Evolutionary conservation across 2,329 filamentous ascomycete species (phyloP).

Genomic region (Zalaria obscura): DNA sequence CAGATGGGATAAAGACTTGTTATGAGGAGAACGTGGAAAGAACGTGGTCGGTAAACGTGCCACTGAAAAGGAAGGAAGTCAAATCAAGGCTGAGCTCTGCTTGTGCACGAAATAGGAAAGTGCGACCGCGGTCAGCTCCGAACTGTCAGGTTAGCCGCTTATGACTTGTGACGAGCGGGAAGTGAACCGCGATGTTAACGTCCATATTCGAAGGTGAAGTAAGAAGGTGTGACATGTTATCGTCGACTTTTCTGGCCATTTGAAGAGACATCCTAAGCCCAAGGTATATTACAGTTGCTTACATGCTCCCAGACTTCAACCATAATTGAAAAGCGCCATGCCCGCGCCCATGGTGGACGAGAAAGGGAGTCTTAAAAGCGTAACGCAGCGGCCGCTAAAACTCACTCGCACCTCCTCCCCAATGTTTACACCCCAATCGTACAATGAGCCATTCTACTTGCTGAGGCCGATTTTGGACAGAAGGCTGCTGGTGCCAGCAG

Average conservation of each 20-base stretch:
- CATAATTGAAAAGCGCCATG: neutral
- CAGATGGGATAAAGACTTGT: neutral
- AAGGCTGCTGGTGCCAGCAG: conserved; percentile 27
- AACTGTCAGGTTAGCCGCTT: no score
- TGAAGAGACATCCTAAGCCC: neutral
- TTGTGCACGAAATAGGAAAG: no score
- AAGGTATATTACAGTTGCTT: neutral
- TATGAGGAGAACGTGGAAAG: neutral
- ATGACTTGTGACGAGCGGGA: no score
- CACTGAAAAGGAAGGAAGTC: no score
- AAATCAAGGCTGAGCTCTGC: no score
- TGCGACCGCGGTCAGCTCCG: no score
- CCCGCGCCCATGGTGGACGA: neutral
- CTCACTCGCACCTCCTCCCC: neutral
- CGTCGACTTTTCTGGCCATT: neutral
- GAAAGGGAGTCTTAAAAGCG: neutral
- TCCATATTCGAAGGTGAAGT: no score
- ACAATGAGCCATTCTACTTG: conserved; percentile 23
- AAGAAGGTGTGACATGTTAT: neutral
- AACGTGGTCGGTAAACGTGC: neutral
- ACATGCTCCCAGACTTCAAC: neutral
- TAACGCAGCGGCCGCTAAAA: neutral
- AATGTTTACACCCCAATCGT: neutral
- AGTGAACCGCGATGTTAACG: no score
- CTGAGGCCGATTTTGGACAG: conserved; percentile 41